A percentile compares a stretch with the other conserved stretches of the same genome.
These are phyloP conservation scores for Fusarium sp. DNA, from an alignment of 2,329 filamentous ascomycete species.

Conservation along the genomic window DNA sequence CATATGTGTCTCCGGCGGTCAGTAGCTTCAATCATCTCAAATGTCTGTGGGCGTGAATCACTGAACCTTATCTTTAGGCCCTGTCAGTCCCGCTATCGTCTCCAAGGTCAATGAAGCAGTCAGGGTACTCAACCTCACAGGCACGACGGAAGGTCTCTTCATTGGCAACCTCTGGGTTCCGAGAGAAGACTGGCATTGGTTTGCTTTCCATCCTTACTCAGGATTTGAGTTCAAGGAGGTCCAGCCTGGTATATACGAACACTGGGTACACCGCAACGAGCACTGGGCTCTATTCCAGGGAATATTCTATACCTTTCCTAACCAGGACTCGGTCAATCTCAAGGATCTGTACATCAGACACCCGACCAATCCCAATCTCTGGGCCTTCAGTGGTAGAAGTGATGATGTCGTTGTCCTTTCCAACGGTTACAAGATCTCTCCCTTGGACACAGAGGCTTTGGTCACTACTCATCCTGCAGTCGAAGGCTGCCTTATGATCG, in stretches of 20 bases:
- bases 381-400: slow-evolving; percentile 44
- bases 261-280: slow-evolving; percentile 47
- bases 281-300: slow-evolving; percentile 26
- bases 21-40: neutral
- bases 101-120: slow-evolving; percentile 46
- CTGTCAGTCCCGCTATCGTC: slow-evolving; percentile 42
- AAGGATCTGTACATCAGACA: slow-evolving; percentile 45
- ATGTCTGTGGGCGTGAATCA: neutral
- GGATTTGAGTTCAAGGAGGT: slow-evolving; percentile 49
- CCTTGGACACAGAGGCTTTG: slow-evolving; percentile 43
- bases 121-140: slow-evolving; percentile 47
- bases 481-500: slow-evolving; percentile 12
- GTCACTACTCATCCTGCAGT: slow-evolving; percentile 41
- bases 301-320: slow-evolving; percentile 47
- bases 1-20: slow-evolving; percentile 44
- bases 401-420: slow-evolving; percentile 46
- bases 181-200: slow-evolving; percentile 46
- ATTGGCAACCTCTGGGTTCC: slow-evolving; percentile 45
- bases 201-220: slow-evolving; percentile 47
- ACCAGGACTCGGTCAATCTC: slow-evolving; percentile 41
- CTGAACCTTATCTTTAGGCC: slow-evolving; percentile 3
- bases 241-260: slow-evolving; percentile 44
- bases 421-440: slow-evolving; percentile 47
- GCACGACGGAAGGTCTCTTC: slow-evolving; percentile 48
- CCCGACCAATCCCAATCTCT: slow-evolving; percentile 41